Conservation (phyloP, 2,329 filamentous ascomycete genomes). For the Aspergillus hortae region DNA sequence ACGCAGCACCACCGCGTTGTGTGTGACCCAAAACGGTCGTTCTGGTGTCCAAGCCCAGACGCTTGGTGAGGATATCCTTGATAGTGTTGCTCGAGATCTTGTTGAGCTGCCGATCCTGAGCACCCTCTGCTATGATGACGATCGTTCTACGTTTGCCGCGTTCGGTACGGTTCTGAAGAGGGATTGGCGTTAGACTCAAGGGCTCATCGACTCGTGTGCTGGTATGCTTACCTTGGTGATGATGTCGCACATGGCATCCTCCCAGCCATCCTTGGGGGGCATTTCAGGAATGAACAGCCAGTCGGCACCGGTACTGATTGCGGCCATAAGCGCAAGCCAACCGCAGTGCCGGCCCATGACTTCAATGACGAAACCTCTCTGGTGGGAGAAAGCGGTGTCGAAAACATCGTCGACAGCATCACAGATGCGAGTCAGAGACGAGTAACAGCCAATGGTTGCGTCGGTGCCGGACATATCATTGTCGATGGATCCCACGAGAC, state of each 20-base stretch:
- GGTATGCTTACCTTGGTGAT: slow-evolving; percentile 60
- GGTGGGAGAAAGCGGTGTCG: slow-evolving; percentile 92
- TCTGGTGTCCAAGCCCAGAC: slow-evolving; percentile 81
- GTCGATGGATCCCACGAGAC: slow-evolving; percentile 93
- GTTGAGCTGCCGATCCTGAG: slow-evolving; percentile 76
- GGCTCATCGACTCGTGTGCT: not conserved
- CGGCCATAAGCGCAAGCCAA: slow-evolving; percentile 94
- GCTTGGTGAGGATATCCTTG: slow-evolving; percentile 79
- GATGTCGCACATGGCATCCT: slow-evolving; percentile 77
- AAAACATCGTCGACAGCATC: slow-evolving; percentile 89
- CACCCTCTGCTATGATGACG: slow-evolving; percentile 95
- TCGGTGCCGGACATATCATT: slow-evolving; percentile 96
- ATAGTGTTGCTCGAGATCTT: slow-evolving; percentile 79
- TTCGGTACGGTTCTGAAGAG: slow-evolving; percentile 64
- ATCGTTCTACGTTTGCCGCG: slow-evolving; percentile 96
- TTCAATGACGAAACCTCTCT: slow-evolving; percentile 92
- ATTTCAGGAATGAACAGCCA: slow-evolving; percentile 97
- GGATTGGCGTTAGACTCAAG: not conserved
- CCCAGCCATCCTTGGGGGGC: slow-evolving; percentile 82
- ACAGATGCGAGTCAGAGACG: slow-evolving; percentile 85
- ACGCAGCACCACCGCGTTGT: slow-evolving; percentile 89
- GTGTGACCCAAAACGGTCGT: slow-evolving; percentile 95
- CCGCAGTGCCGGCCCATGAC: slow-evolving; percentile 98
- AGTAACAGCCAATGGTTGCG: slow-evolving; percentile 94
- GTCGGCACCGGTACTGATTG: slow-evolving; percentile 89